Conservation (phyloP, 768 basidiomycete genomes). For the Serpula lacrymans region DNA sequence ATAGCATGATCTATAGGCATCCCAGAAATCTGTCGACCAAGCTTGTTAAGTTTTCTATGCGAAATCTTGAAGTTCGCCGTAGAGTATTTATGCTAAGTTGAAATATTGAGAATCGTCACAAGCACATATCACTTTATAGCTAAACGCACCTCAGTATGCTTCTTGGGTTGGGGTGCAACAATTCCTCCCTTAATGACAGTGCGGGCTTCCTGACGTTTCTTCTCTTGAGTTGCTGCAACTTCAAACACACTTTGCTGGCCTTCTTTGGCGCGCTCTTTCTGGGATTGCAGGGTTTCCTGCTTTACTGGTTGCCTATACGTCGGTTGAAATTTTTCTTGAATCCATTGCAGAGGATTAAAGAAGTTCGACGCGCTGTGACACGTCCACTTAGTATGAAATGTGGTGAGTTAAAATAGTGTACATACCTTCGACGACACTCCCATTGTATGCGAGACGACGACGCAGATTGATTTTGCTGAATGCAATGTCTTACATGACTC, state of each 20-base stretch:
- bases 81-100: conserved; percentile 81
- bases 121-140: conserved; percentile 1
- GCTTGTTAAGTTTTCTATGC: conserved; percentile 86
- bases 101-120: conserved; percentile 14
- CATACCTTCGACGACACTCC: conserved; percentile 46
- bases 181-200: conserved; percentile 16
- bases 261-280: conserved; percentile 41
- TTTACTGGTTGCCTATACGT: conserved; percentile 40
- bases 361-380: conserved; percentile 39
- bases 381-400: too few species aligned
- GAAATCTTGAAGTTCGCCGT: conserved; percentile 94
- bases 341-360: conserved; percentile 60
- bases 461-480: conserved; percentile 11
- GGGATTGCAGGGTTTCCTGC: too few species aligned
- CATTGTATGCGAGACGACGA: conserved; percentile 25
- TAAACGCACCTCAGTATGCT: conserved; percentile 24
- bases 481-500: conserved; percentile 6
- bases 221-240: conserved; percentile 17
- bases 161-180: too few species aligned
- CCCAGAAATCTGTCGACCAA: conserved; percentile 83
- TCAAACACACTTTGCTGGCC: conserved; percentile 47
- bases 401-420: too few species aligned
- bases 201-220: conserved; percentile 8
- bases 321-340: conserved; percentile 56
- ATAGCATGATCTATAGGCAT: conserved; percentile 95